These are phyloP conservation scores for Pyricularia pennisetigena DNA, from an alignment of 2,329 filamentous ascomycete genomes.

Conservation along the genomic window DNA sequence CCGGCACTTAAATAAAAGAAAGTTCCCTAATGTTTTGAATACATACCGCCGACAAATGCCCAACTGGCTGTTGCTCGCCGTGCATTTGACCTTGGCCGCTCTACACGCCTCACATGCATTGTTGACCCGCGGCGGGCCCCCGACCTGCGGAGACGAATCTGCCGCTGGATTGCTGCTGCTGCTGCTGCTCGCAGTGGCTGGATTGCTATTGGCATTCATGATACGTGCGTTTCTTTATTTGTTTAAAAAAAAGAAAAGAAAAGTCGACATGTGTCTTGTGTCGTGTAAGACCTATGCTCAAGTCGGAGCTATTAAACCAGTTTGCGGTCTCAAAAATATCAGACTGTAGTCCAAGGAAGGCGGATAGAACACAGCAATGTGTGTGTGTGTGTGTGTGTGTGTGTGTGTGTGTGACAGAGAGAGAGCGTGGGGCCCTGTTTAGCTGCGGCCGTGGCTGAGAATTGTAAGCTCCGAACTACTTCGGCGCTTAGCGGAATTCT, in stretches of 20 bases:
- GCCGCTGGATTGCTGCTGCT: background rate
- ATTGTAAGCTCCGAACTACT: background rate
- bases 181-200: background rate
- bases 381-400: too few relatives aligned
- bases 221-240: background rate
- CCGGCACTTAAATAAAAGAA: too few relatives aligned
- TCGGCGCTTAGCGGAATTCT: background rate
- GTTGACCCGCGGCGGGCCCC: constrained; percentile 21
- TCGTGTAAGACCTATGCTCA: too few relatives aligned
- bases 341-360: background rate
- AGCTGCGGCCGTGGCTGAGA: background rate
- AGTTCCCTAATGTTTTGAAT: background rate
- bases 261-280: too few relatives aligned
- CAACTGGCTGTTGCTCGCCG: constrained; percentile 30
- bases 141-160: background rate
- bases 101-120: constrained; percentile 46
- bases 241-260: too few relatives aligned
- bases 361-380: background rate
- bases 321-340: background rate
- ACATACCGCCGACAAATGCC: constrained; percentile 40
- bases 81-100: constrained; percentile 42
- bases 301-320: too few relatives aligned
- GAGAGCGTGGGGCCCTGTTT: background rate
- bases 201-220: background rate
- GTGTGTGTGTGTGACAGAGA: too few relatives aligned